phyloP scores from a whole-genome alignment of 140 eudicot species.

The Ambrosia hybrid region DNA sequence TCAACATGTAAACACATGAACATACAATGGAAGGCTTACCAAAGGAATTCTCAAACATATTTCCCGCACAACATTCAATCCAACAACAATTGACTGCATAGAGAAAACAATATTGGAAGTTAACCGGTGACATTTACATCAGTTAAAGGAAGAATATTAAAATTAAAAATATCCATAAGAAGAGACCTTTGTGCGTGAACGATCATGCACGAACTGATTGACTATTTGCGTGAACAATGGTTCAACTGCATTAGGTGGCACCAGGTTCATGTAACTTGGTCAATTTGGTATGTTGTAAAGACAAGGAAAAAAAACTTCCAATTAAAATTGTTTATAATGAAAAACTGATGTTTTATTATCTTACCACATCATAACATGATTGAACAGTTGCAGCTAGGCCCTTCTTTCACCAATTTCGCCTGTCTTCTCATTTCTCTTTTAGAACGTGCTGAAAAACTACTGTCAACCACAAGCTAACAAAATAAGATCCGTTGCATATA shows the following conservation, averaged over 20 bases:
- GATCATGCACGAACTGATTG: constrained; percentile 90
- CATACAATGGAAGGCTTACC: constrained; percentile 44
- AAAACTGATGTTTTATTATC: not conserved
- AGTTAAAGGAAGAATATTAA: not conserved
- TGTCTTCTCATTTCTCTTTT: constrained; percentile 68
- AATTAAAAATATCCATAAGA: not conserved
- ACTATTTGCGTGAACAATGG: constrained; percentile 84
- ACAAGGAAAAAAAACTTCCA: not conserved
- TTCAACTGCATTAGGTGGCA: constrained; percentile 97
- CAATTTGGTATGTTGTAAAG: not conserved
- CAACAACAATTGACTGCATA: constrained; percentile 88
- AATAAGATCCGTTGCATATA: constrained; percentile 97
- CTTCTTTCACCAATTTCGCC: constrained; percentile 63
- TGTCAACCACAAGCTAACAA: constrained; percentile 67
- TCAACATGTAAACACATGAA: not conserved
- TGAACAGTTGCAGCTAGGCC: constrained; percentile 99
- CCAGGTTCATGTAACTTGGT: constrained; percentile 44
- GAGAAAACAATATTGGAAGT: not conserved
- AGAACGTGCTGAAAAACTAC: constrained; percentile 57
- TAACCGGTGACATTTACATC: not conserved
- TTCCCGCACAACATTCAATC: constrained; percentile 94
- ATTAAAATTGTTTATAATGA: not conserved
- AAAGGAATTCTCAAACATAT: constrained; percentile 90
- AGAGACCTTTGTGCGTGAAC: constrained; percentile 86
- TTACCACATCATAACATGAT: constrained; percentile 98